Percentiles rank a stretch among this genome's conserved stretches.
phyloP scores from a whole-genome alignment of 768 basidiomycete species.

The Strobilomyces dryophilus region DNA sequence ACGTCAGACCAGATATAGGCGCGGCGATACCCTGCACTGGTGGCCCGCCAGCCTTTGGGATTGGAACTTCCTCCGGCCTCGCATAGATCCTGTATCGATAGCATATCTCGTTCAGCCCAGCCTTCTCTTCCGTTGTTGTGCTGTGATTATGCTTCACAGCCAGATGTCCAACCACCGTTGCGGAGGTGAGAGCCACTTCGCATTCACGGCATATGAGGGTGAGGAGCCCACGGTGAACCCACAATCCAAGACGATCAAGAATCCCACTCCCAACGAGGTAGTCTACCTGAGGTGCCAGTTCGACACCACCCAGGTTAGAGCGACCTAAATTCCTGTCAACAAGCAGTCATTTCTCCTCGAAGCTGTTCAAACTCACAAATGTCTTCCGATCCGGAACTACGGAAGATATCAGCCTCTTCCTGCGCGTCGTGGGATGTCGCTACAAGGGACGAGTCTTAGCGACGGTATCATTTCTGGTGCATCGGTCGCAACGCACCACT shows the following conservation, averaged over 20 bases:
- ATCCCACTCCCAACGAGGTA: neutral
- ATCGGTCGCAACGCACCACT: neutral
- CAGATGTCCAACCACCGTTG: neutral
- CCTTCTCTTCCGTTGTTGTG: neutral
- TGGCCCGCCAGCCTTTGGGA: neutral
- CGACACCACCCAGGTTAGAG: neutral
- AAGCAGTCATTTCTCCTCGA: neutral
- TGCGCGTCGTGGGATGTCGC: neutral
- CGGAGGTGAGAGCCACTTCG: neutral
- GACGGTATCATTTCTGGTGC: no score
- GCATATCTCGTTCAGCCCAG: neutral
- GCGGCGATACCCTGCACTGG: neutral
- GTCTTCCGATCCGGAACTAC: neutral
- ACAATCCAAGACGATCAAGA: slow-evolving; percentile 1
- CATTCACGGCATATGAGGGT: neutral
- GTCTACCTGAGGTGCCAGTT: neutral
- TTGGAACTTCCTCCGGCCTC: neutral
- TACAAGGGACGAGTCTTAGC: neutral
- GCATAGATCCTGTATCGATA: neutral
- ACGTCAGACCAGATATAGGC: neutral
- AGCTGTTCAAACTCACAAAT: neutral
- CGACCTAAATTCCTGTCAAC: neutral
- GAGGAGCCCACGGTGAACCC: neutral
- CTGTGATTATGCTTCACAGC: neutral
- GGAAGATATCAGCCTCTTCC: neutral